These are phyloP conservation scores for Tardiomyces depauwii DNA, from an alignment of 1,139 yeast genomes.

Conservation along the genomic window DNA sequence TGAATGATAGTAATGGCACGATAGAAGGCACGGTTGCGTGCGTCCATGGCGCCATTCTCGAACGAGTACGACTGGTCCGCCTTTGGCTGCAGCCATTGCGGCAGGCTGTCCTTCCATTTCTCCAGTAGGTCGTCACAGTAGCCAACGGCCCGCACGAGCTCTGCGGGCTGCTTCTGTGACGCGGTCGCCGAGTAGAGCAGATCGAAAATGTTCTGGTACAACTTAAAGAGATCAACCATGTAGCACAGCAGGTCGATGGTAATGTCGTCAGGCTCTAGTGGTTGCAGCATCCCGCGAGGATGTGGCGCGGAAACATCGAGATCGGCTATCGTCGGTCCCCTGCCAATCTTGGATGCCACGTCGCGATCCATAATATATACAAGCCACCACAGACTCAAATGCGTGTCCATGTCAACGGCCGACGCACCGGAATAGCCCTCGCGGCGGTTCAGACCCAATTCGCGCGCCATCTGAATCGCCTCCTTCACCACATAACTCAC, in stretches of 20 bases:
- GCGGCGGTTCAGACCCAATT: neutral
- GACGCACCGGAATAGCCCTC: neutral
- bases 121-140: neutral
- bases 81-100: neutral
- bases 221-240: neutral
- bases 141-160: neutral
- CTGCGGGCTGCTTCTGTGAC: neutral
- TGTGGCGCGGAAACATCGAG: slow-evolving; percentile 27
- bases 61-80: neutral
- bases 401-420: neutral
- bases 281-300: neutral
- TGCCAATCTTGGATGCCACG: slow-evolving; percentile 43
- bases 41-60: neutral
- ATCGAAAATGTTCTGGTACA: neutral
- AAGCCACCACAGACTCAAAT: slow-evolving; percentile 38
- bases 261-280: neutral
- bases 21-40: neutral
- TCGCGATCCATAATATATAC: slow-evolving; percentile 47
- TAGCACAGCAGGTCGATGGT: neutral
- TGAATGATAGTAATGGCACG: slow-evolving; percentile 7
- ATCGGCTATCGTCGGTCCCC: slow-evolving; percentile 45
- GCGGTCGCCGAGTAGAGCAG: neutral
- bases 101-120: neutral
- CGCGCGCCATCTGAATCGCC: neutral
- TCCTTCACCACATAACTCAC: neutral